Base-by-base conservation (phyloP, 331 rosid genomes). In the Malus hybrid region DNA sequence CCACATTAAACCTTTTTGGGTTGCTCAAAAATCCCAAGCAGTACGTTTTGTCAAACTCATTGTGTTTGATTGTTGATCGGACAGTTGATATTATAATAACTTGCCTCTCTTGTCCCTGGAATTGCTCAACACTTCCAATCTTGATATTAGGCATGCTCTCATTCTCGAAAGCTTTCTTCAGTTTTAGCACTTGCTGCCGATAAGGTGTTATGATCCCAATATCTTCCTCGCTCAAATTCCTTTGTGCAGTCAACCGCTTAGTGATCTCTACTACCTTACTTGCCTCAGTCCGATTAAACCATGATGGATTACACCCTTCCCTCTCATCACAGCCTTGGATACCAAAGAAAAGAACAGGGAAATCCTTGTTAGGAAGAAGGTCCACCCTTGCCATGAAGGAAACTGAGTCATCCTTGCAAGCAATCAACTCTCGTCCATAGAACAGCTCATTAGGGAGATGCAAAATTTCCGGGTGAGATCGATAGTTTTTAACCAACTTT, bases 251-350 rank as follows among this genome's bases (percentile, higher is more conserved):
- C 80, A 95, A 80, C 78, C 54, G 85, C 76, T 64, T 81, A 36
- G 87, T 83, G 28, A 88, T 61, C 75, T 92, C 97, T 27, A 85
- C 83, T 57, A 90, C 97, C 82, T 92, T 94, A 76, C 97, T 92
- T 29, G 83, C 97, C 86, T 95, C 97, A 5, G 90, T 80, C 79
- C 99, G 83, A 82, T 95, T 95, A 82, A 95, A 95, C 99, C 97
- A 95, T 15, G 99, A 95, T 15, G 99, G 99, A 76, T 95, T 95
- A 76, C 83, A 89, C 69, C 97, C 99, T 83, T 95, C 97, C 76
- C 99, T 88, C 87, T 95, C 99, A 81, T 95, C 99, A 20, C 93
- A 90, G 55, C 99, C 99, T 88, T 95, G 97, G 85, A 95, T 92
- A 65, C 99, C 99, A 76, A 83, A 77, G 85, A 95, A 95, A 81